Evolutionary conservation across 2,329 filamentous ascomycete species (phyloP).

Genomic region (Aspergillus pseudotamarii): DNA sequence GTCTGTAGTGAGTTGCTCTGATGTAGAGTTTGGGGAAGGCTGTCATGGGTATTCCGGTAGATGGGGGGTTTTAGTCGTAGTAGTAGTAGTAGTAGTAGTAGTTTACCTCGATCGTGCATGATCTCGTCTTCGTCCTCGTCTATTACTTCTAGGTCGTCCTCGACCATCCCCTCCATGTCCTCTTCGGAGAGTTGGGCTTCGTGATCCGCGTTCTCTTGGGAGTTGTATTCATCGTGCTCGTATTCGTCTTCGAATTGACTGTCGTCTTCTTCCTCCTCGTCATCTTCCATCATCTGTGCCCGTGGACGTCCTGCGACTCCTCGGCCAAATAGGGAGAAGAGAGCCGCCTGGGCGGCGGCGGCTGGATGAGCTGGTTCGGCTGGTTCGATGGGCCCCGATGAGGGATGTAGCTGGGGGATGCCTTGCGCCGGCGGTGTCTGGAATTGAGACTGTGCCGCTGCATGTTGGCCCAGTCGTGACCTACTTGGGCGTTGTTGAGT

Average conservation of each 20-base stretch:
- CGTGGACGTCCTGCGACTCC: constrained; percentile 15
- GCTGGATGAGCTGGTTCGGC: constrained; percentile 25
- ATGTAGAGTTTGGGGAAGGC: too few species aligned
- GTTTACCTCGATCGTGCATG: constrained; percentile 38
- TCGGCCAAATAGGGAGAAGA: constrained; percentile 25
- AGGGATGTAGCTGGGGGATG: constrained; percentile 30
- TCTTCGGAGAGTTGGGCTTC: constrained; percentile 24
- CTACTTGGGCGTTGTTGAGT: constrained; percentile 14
- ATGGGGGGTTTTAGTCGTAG: too few species aligned
- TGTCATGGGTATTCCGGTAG: too few species aligned
- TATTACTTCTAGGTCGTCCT: constrained; percentile 24
- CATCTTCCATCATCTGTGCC: constrained; percentile 16
- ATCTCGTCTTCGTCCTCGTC: constrained; percentile 37
- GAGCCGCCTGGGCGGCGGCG: constrained; percentile 25
- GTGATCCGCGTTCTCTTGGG: constrained; percentile 12
- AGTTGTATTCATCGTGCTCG: constrained; percentile 6
- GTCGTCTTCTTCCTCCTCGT: constrained; percentile 24
- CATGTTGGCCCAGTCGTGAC: constrained; percentile 17
- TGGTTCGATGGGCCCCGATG: constrained; percentile 29
- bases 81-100: too few species aligned
- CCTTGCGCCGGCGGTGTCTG: constrained; percentile 35
- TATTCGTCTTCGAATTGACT: constrained; percentile 23
- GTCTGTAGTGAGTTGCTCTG: too few species aligned
- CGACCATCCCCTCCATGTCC: constrained; percentile 20
- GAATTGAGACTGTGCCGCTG: constrained; percentile 26